A percentile compares a stretch with the other conserved stretches of the same genome.
Conservation (phyloP, 305 asterid genomes). For the Ajuga reptans region DNA sequence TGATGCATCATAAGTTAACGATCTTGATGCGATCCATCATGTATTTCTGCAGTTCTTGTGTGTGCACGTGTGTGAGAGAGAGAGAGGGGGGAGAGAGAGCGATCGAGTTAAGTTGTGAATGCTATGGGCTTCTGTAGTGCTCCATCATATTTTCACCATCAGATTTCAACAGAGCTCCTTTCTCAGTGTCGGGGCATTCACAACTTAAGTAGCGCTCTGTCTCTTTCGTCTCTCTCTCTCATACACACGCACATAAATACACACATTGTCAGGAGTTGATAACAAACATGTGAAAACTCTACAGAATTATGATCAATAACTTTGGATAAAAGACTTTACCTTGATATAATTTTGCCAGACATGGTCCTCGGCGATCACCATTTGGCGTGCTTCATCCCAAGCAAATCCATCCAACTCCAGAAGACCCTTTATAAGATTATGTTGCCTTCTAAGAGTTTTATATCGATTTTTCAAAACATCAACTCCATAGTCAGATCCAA, state of each 20-base stretch:
- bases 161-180: neutral
- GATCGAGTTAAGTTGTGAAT: neutral
- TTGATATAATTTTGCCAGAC: constrained; percentile 35
- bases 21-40: neutral
- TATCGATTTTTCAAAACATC: constrained; percentile 31
- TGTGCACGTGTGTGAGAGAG: neutral
- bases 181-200: too few species aligned
- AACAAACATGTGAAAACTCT: neutral
- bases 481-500: constrained; percentile 27
- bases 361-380: constrained; percentile 35
- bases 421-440: constrained; percentile 26
- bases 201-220: too few species aligned
- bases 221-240: too few species aligned
- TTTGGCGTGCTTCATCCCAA: constrained; percentile 33
- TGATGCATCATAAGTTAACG: neutral
- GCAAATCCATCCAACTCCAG: constrained; percentile 35
- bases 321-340: constrained; percentile 13
- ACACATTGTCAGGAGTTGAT: neutral
- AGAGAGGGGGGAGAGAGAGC: too few species aligned
- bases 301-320: neutral
- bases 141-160: neutral
- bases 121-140: neutral
- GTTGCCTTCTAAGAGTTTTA: constrained; percentile 33
- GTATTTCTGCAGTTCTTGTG: neutral
- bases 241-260: too few species aligned